Evolutionary conservation across 371 early-diverging fungal species (phyloP), one percentile per base, ranked within the genome.

Genomic region (Mucor irregularis): DNA sequence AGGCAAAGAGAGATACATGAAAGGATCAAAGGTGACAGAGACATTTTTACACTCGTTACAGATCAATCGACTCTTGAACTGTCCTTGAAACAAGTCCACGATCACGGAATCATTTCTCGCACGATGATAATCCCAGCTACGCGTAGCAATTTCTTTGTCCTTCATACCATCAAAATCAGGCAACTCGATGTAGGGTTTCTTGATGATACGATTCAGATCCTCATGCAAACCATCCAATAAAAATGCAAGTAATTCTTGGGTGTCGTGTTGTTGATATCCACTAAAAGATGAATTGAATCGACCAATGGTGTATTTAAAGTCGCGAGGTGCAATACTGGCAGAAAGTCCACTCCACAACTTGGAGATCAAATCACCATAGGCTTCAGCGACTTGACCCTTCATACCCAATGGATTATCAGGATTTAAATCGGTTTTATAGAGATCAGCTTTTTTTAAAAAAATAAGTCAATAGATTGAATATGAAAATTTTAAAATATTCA

Each of bases 61-160:
- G 22, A 84, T 76, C 25, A 93, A 70, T 1, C 85, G 83, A 26
- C 86, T 85, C 61, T 87, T 90, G 62, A 88, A 88, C 62, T 91
- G 88, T 1, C 91, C 93, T 62, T 92, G 92, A 61, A 94, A 94
- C 9, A 90, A 64, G 61, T 91, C 90, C 3, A 90, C 86, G 63
- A 93, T 78, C 45, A 88, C 68, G 6, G 89, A 87, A 55, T 85
- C 83, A 56, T 88, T 88, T 40, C 87, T 74, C 13, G 82, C 76
- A 37, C 76, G 74, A 62, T 88, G 87, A 49, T 81, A 71, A 29
- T 78, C 49, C 88, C 88, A 90, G 40, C 73, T 76, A 34, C 68
- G 66, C 13, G 58, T 35, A 1, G 88, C 85, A 24, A 84, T 79
- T 28, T 83, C 85, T 2, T 69, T 68, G 53, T 87, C 86, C 1